A percentile compares a stretch with the other conserved stretches of the same genome.
Evolutionary conservation across 352 stramenopile genomes (phyloP).

Genomic region (Phytophthora pseudosyringae): DNA sequence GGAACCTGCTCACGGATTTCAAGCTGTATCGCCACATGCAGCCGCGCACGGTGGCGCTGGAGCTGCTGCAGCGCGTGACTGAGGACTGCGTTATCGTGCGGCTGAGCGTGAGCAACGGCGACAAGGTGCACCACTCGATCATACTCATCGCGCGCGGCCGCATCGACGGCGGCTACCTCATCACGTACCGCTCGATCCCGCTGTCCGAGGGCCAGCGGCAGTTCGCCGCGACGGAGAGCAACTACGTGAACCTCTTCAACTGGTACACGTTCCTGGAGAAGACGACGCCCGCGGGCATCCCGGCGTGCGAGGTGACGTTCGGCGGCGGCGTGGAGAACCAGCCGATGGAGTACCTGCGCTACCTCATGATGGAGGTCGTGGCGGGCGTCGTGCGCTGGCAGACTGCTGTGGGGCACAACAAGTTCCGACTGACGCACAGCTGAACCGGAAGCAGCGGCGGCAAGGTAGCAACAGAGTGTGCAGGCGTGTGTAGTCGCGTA

Average conservation of each 20-base stretch:
- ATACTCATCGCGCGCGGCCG: constrained; percentile 64
- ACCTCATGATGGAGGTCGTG: constrained; percentile 73
- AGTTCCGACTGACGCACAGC: constrained; percentile 48
- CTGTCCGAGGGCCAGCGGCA: constrained; percentile 46
- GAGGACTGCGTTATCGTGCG: constrained; percentile 69
- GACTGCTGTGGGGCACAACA: constrained; percentile 61
- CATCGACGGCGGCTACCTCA: constrained; percentile 67
- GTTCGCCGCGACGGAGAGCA: constrained; percentile 56
- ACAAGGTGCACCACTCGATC: constrained; percentile 55
- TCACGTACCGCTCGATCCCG: constrained; percentile 75
- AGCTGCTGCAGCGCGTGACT: constrained; percentile 63
- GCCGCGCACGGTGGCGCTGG: constrained; percentile 53
- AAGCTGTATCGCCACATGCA: constrained; percentile 67
- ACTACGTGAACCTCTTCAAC: constrained; percentile 71
- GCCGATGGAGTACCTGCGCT: constrained; percentile 59
- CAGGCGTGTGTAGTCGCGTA: constrained; percentile 24
- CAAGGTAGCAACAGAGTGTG: background rate
- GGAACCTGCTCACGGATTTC: constrained; percentile 61
- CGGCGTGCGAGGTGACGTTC: constrained; percentile 70
- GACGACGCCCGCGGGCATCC: constrained; percentile 17
- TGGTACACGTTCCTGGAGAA: constrained; percentile 82
- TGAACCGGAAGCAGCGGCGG: constrained; percentile 17
- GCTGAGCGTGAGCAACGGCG: constrained; percentile 46
- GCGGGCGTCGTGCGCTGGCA: constrained; percentile 72
- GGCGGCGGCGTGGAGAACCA: constrained; percentile 60